These are phyloP conservation scores for Mycena sanguinolenta DNA, from an alignment of 768 basidiomycete species.

Conservation along the genomic window DNA sequence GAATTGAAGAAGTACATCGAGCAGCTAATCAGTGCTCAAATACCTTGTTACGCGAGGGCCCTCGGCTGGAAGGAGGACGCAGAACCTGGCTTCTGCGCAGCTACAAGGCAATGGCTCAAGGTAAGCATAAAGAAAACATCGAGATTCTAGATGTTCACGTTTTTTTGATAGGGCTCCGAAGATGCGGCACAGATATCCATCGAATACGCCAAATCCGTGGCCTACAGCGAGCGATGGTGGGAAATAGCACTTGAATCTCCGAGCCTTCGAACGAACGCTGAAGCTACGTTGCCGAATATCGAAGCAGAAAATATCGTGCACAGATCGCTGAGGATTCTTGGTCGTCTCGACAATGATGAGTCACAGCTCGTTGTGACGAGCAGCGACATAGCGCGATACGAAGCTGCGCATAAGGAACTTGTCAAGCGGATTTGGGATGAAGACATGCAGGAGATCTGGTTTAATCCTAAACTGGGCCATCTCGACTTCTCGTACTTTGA, in stretches of 20 bases:
- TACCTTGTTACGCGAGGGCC: background rate
- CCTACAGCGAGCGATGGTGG: slow-evolving; percentile 2
- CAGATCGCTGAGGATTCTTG: background rate
- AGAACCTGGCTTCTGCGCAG: too few species aligned
- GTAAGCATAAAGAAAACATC: background rate
- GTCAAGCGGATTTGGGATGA: background rate
- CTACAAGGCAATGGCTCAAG: background rate
- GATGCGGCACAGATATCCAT: too few species aligned
- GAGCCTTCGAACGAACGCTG: slow-evolving; percentile 5
- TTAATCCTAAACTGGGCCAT: background rate
- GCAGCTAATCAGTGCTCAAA: background rate
- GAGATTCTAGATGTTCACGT: slow-evolving; percentile 1
- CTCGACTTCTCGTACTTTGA: too few species aligned
- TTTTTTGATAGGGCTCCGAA: slow-evolving; percentile 3
- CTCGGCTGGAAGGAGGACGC: background rate
- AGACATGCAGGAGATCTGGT: slow-evolving; percentile 4
- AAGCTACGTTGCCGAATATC: background rate
- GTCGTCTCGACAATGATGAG: background rate
- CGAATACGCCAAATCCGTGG: background rate
- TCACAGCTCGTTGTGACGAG: background rate
- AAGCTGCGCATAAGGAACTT: slow-evolving; percentile 1
- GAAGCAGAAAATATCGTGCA: background rate
- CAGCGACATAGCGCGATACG: slow-evolving; percentile 13
- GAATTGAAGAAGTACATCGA: slow-evolving; percentile 3
- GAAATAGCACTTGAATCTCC: background rate